Evolutionary conservation across 202 grass and related monocot species (phyloP), one percentile per base, ranked within the genome.

Genomic region (Panicum hallii): DNA sequence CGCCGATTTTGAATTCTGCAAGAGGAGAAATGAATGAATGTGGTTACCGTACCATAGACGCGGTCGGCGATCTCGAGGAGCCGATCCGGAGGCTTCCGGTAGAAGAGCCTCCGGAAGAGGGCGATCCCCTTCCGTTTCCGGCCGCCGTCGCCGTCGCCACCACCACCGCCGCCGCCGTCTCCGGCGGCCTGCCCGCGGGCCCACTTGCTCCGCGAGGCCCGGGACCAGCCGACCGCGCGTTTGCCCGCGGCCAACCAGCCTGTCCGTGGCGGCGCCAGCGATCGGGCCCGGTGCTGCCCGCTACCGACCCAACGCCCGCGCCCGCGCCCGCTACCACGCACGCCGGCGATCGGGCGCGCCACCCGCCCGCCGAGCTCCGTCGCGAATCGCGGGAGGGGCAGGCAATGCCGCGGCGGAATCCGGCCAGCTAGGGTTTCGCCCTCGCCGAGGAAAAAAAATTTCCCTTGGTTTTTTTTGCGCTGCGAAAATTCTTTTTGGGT

Each of bases 31-130:
- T 32, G 32, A 38, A 38, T 3, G 13, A 63, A 7, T 0, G 79
- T 4, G 52, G 49, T 77, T 90, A 90, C 84, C 88, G 75, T 95
- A 99, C 96, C 93, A 75, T 99, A 99, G 81, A 99, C 93, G 83
- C 93, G 79, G 65, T 95, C 96, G 10, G 93, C 88, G 56, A 99
- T 99, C 79, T 99, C 96, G 19, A 99, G 93, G 84, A 99, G 93
- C 75, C 91, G 93, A 93, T 99, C 96, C 8, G 93, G 96, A 57
- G 93, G 93, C 84, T 99, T 95, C 66, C 90, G 72, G 67, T 94
- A 94, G 84, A 95, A 99, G 56, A 98, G 83, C 95, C 93, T 98
- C 87, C 95, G 90, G 84, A 98, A 98, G 73, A 98, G 83, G 50
- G 95, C 93, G 89, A 98, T 98, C 74, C 49, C 88, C 65, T 63